phyloP scores from a whole-genome alignment of 495 filamentous ascomycete genomes.

The Annulohypoxylon stygium region DNA sequence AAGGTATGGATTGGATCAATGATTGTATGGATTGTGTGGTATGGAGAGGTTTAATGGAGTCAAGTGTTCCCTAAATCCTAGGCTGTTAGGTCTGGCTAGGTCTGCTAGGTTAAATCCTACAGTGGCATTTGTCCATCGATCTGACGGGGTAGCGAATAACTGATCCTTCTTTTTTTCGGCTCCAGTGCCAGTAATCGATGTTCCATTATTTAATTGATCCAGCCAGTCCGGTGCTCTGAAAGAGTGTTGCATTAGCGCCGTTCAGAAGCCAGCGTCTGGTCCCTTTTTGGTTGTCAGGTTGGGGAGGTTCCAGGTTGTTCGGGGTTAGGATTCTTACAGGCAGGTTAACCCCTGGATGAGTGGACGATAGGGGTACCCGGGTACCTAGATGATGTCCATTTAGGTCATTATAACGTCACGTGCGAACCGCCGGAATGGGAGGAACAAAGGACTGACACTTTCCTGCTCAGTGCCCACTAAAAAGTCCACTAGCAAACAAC shows the following conservation, averaged over 20 bases:
- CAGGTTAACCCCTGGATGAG: constrained; percentile 15
- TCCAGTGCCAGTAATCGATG: constrained; percentile 19
- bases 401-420: constrained; percentile 17
- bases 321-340: constrained; percentile 19
- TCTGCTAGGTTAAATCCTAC: constrained; percentile 22
- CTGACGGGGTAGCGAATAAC: constrained; percentile 12
- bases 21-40: not conserved
- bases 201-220: constrained; percentile 25
- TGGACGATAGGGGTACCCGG: not conserved
- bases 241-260: constrained; percentile 42
- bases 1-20: constrained; percentile 1
- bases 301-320: not conserved
- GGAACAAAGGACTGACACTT: constrained; percentile 23
- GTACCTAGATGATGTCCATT: not conserved
- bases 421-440: constrained; percentile 30
- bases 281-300: constrained; percentile 14
- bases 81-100: too few species aligned
- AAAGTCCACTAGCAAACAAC: constrained; percentile 3
- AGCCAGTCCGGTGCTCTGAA: not conserved
- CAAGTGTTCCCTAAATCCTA: not conserved
- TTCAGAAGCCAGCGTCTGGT: constrained; percentile 27
- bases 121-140: constrained; percentile 24
- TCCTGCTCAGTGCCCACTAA: constrained; percentile 7
- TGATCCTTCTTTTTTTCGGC: constrained; percentile 22
- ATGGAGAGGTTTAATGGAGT: not conserved